Evolutionary conservation across 2,329 filamentous ascomycete genomes (phyloP), one percentile per base, ranked within the genome.

Genomic region (Exophiala sideris): DNA sequence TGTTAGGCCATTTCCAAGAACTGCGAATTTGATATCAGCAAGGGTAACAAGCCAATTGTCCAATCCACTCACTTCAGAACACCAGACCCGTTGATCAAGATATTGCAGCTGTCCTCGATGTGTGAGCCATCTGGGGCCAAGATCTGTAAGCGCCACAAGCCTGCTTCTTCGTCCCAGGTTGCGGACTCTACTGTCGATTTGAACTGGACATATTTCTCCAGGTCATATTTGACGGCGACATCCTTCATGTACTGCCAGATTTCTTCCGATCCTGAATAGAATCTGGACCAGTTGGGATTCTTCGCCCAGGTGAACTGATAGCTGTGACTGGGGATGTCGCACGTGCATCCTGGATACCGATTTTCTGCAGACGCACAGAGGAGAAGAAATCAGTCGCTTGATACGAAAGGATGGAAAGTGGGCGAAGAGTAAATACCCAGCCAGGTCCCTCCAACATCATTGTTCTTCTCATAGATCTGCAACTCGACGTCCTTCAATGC

Each of bases 1-100:
- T 75, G 14, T 75, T 72, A 1, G 81, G 81, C 72, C 76, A 79
- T 50, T 72, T 70, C 67, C 73, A 79, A 55, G 76, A 75, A 60
- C 61, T 57, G 45, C 0, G 78, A 77, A 0, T 81, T 77, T 61
- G 81, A 83, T 48, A 80, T 73, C 12, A 80, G 81, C 82, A 57
- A 77, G 71, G 4, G 77, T 69, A 46, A 82, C 83, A 45, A 81
- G 79, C 29, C 78, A 21, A 18, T 18, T 16, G 5, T 7, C 14
- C n/a, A 12, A 10, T 14, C 36, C 6, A 36, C 54, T 53, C 42
- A 57, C 54, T 73, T 74, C 21, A 74, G 53, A 10, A 69, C 65
- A 29, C 76, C 76, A 2, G 66, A 69, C 3, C 68, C 70, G 34
- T 70, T 71, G 18, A 74, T 71, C 9, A 84, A 46, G 34, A 59